Percentiles rank a stretch among this genome's conserved stretches.
Evolutionary conservation across 805 yeast species (phyloP).

Genomic region (Starmerella powellii): DNA sequence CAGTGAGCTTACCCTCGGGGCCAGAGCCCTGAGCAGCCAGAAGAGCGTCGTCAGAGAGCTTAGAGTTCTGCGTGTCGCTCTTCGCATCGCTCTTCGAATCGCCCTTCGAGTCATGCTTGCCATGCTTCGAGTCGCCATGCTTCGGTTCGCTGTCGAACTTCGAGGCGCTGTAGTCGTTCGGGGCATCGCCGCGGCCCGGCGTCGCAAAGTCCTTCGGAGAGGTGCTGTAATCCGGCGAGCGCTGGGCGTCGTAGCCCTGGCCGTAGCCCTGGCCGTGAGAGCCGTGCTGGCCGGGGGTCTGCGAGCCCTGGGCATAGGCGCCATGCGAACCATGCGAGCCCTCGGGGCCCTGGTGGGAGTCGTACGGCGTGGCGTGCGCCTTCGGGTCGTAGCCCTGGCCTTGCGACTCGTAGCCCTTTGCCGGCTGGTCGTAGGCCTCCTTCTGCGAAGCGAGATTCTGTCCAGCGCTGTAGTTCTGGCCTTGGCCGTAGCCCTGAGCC

Average conservation of each 20-base stretch:
- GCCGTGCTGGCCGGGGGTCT: not conserved
- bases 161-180: not conserved
- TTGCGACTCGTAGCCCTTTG: not conserved
- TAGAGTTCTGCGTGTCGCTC: not conserved
- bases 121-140: not conserved
- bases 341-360: not conserved
- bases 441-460: too few species aligned
- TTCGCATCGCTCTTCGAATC: not conserved
- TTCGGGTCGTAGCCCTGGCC: conserved; percentile 1
- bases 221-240: not conserved
- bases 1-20: conserved; percentile 15
- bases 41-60: not conserved
- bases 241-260: not conserved
- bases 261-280: not conserved
- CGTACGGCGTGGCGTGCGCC: not conserved
- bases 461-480: not conserved
- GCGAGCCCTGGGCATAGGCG: not conserved
- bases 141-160: not conserved
- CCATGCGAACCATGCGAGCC: too few species aligned
- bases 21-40: conserved; percentile 8
- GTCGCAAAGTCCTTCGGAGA: not conserved
- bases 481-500: not conserved
- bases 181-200: not conserved
- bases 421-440: too few species aligned
- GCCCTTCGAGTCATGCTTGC: not conserved